phyloP scores from a whole-genome alignment of 352 stramenopile species.

The Paralagenidium karlingii region DNA sequence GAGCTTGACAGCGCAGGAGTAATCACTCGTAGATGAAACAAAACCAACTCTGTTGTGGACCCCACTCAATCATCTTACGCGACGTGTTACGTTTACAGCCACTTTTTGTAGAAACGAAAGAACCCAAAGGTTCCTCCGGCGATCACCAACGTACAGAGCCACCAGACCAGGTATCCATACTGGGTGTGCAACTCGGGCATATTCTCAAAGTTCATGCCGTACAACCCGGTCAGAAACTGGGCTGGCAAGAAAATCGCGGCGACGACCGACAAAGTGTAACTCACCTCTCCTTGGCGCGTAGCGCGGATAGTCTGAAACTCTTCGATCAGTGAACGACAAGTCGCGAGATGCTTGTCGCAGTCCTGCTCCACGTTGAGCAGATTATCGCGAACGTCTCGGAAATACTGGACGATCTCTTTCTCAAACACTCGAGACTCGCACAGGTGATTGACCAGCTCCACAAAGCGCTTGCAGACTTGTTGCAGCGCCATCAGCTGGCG shows the following conservation, averaged over 20 bases:
- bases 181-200: slow-evolving; percentile 75
- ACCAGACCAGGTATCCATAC: slow-evolving; percentile 75
- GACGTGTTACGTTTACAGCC: no score
- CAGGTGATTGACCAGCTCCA: slow-evolving; percentile 61
- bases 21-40: no score
- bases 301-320: slow-evolving; percentile 56
- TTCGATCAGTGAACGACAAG: slow-evolving; percentile 48
- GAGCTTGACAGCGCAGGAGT: no score
- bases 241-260: slow-evolving; percentile 71
- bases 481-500: slow-evolving; percentile 73
- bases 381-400: slow-evolving; percentile 82
- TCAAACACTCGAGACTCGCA: slow-evolving; percentile 56
- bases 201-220: slow-evolving; percentile 84
- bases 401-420: slow-evolving; percentile 61
- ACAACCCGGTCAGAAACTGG: slow-evolving; percentile 81
- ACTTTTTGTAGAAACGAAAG: slow-evolving; percentile 70
- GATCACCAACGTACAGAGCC: slow-evolving; percentile 38
- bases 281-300: slow-evolving; percentile 57
- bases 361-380: slow-evolving; percentile 69
- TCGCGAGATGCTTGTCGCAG: slow-evolving; percentile 64
- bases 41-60: no score
- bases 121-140: slow-evolving; percentile 24
- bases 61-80: no score
- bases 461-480: slow-evolving; percentile 51
- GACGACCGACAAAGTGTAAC: slow-evolving; percentile 65